Evolutionary conservation across 805 yeast genomes (phyloP), one percentile per base, ranked within the genome.

Genomic region (Starmerella sp.): DNA sequence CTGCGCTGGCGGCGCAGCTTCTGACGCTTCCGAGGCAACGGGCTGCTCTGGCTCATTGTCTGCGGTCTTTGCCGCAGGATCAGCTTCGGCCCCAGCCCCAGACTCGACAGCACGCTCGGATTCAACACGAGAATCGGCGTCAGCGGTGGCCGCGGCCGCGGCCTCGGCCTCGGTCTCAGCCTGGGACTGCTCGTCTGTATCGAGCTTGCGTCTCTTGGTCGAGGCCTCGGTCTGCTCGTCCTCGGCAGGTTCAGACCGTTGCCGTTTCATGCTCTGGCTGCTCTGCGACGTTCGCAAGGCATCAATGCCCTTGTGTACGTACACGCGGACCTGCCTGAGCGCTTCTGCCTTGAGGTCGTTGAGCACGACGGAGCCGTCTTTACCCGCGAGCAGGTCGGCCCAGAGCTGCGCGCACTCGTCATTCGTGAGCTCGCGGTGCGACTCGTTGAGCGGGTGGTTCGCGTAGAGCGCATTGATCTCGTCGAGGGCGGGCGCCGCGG

Each of bases 361-460:
- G 11, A 50, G 30, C 14, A 28, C 10, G 6, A 43, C 10, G 6
- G 57, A 15, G 7, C 37, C 42, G 22, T 32, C 4, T 48, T 45
- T 8, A 11, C 22, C 35, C 7, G 54, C 42, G 14, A 47, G 36
- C n/a, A 53, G 48, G 6, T 13, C 46, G 28, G 35, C 10, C 57
- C 57, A 53, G 31, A 55, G 31, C 9, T 30, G 28, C 15, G 17
- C 36, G 37, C 55, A 53, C 28, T 51, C 52, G 2, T 42, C 54
- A 1, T 1, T 36, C 2, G 28, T 17, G 30, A 55, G 42, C 32
- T 42, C 45, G 17, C 38, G 29, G n/a, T 55, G 34, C 35, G 66
- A 64, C 6, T 36, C 31, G 39, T 57, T 57, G 34, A 57, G 54
- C 13, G 59, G 59, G 39, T 57, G 59, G n/a, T 6, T 34, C 10